Percentiles rank a stretch among this genome's conserved stretches.
Conservation (phyloP, 139 green algal genomes). For the Micractinium sp. region DNA sequence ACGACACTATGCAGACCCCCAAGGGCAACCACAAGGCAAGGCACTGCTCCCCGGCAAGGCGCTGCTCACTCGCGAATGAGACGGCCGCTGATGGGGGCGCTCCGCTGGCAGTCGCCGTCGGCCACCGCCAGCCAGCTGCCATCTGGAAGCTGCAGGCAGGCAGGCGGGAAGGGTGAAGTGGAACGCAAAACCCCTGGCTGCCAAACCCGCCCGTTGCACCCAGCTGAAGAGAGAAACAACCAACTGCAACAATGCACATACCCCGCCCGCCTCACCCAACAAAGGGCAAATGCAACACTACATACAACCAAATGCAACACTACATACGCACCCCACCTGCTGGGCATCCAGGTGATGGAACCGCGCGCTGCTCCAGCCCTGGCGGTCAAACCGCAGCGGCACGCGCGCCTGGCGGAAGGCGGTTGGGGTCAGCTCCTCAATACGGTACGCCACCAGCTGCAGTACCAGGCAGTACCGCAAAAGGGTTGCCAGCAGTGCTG, state of each 20-base stretch:
- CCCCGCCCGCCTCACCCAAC: not conserved
- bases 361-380: slow-evolving; percentile 43
- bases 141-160: slow-evolving; percentile 25
- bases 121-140: slow-evolving; percentile 50
- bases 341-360: slow-evolving; percentile 59
- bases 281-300: not conserved
- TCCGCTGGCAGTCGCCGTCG: slow-evolving; percentile 47
- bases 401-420: slow-evolving; percentile 43
- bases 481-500: too few species aligned
- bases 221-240: not conserved
- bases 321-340: not conserved
- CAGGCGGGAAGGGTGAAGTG: not conserved
- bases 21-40: too few species aligned
- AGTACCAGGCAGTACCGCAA: not conserved
- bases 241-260: not conserved
- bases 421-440: slow-evolving; percentile 36
- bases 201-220: too few species aligned
- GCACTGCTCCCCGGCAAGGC: too few species aligned
- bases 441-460: slow-evolving; percentile 40
- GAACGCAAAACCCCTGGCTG: too few species aligned
- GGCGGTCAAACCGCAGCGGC: not conserved
- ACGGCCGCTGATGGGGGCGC: not conserved
- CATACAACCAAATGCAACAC: too few species aligned
- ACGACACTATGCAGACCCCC: too few species aligned
- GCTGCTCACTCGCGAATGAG: not conserved